phyloP scores from a whole-genome alignment of 1,139 yeast species.

The Sugiyamaella japonica region DNA sequence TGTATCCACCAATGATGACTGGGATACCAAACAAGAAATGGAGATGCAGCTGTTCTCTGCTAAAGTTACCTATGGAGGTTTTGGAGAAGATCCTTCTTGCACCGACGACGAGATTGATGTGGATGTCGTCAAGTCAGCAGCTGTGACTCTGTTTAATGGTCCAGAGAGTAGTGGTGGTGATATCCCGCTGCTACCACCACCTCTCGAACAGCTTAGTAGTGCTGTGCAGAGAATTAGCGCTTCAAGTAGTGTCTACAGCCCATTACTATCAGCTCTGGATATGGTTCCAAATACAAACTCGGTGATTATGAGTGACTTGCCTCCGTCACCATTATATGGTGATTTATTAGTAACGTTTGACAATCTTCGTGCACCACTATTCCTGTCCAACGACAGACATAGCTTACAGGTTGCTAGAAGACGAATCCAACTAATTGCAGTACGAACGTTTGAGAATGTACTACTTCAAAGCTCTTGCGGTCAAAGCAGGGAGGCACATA shows the following conservation, averaged over 20 bases:
- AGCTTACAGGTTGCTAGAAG: slow-evolving; percentile 28
- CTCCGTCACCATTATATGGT: slow-evolving; percentile 27
- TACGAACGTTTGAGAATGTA: slow-evolving; percentile 27
- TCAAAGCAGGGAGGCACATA: slow-evolving; percentile 18
- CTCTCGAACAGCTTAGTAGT: slow-evolving; percentile 4
- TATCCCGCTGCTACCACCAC: slow-evolving; percentile 11
- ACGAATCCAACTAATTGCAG: slow-evolving; percentile 31
- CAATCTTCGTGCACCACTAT: slow-evolving; percentile 20
- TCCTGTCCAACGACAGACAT: slow-evolving; percentile 25
- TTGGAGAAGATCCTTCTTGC: slow-evolving; percentile 8
- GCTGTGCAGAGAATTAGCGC: neutral
- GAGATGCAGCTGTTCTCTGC: slow-evolving; percentile 17
- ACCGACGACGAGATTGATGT: slow-evolving; percentile 1
- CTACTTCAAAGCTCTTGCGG: slow-evolving; percentile 17
- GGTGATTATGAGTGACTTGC: slow-evolving; percentile 14
- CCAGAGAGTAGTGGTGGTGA: slow-evolving; percentile 1
- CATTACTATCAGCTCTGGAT: neutral
- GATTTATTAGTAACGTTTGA: slow-evolving; percentile 20
- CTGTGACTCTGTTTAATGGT: neutral
- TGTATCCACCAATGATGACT: neutral
- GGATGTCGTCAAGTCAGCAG: neutral
- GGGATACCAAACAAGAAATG: neutral
- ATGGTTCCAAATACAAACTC: slow-evolving; percentile 1
- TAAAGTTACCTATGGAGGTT: slow-evolving; percentile 18
- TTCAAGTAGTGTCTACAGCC: slow-evolving; percentile 14